Percentiles rank a stretch among this genome's conserved stretches.
These are phyloP conservation scores for Mycena chlorophos DNA, from an alignment of 768 basidiomycete genomes.

Conservation along the genomic window DNA sequence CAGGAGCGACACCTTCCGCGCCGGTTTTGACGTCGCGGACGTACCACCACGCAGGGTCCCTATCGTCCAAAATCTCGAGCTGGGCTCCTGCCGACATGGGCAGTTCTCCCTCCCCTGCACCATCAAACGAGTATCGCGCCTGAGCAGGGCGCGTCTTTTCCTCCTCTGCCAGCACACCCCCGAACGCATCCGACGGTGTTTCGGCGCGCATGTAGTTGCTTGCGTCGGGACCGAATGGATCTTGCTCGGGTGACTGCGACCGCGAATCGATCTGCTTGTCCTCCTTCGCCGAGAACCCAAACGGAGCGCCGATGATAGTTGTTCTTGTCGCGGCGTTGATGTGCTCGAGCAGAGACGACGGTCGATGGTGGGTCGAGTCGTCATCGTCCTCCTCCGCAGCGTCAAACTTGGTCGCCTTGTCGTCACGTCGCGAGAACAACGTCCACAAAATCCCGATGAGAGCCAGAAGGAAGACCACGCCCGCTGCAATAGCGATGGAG, in stretches of 20 bases:
- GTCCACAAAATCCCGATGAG: constrained; percentile 88
- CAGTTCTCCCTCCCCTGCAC: constrained; percentile 75
- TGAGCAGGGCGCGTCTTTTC: constrained; percentile 66
- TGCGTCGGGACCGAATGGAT: constrained; percentile 72
- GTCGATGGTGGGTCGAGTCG: constrained; percentile 73
- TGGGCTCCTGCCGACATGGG: constrained; percentile 66
- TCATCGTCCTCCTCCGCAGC: constrained; percentile 69
- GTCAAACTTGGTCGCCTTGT: constrained; percentile 66
- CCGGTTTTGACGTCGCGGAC: constrained; percentile 79
- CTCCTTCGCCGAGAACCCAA: constrained; percentile 50
- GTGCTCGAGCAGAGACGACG: constrained; percentile 85
- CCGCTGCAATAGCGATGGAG: constrained; percentile 94
- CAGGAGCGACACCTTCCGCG: constrained; percentile 87
- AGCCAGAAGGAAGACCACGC: constrained; percentile 85
- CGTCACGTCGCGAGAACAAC: constrained; percentile 79
- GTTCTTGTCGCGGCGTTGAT: constrained; percentile 88
- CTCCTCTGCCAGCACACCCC: constrained; percentile 65
- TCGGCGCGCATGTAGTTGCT: constrained; percentile 79
- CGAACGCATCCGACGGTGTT: constrained; percentile 75
- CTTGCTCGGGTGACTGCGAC: constrained; percentile 37
- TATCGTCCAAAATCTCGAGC: constrained; percentile 76
- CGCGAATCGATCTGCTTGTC: constrained; percentile 50
- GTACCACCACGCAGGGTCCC: constrained; percentile 91
- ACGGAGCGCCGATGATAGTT: constrained; percentile 68
- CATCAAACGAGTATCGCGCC: constrained; percentile 83